phyloP scores from a whole-genome alignment of 2,329 filamentous ascomycete species.

The Lasiodiplodia hormozganensis region DNA sequence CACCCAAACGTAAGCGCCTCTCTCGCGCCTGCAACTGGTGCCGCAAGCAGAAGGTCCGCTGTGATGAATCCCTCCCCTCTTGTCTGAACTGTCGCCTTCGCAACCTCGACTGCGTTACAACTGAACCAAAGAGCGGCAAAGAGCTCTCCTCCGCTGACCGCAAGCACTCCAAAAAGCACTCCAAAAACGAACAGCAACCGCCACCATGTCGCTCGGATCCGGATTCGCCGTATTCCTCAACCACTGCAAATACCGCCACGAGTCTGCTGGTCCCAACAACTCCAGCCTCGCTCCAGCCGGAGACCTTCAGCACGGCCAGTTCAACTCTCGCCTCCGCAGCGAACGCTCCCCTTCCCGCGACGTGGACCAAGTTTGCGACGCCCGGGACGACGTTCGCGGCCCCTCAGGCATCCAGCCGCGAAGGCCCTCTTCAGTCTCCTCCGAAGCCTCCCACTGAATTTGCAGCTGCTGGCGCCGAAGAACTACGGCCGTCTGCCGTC shows the following conservation, averaged over 20 bases:
- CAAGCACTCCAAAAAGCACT: slow-evolving; percentile 11
- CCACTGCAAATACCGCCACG: slow-evolving; percentile 25
- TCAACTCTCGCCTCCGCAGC: background rate
- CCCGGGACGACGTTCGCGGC: slow-evolving; percentile 6
- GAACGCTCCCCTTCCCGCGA: background rate
- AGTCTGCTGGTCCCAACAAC: slow-evolving; percentile 12
- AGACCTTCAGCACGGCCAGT: slow-evolving; percentile 1
- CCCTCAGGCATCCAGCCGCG: slow-evolving; percentile 14
- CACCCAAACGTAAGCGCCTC: slow-evolving; percentile 29
- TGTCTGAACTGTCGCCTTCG: slow-evolving; percentile 27
- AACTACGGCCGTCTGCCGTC: background rate
- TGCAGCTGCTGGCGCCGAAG: background rate
- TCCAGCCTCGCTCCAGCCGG: background rate
- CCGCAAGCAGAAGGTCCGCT: slow-evolving; percentile 31
- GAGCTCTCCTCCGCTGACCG: slow-evolving; percentile 6
- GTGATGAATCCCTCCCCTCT: slow-evolving; percentile 31
- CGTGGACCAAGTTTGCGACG: slow-evolving; percentile 5
- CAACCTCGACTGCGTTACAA: slow-evolving; percentile 29
- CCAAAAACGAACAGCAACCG: background rate
- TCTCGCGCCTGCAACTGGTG: slow-evolving; percentile 32
- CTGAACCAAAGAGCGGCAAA: slow-evolving; percentile 21
- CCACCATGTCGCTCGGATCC: slow-evolving; percentile 21
- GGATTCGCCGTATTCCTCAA: slow-evolving; percentile 26
- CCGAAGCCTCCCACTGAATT: slow-evolving; percentile 1
- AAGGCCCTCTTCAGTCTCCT: slow-evolving; percentile 17